Base-by-base conservation (phyloP, 2,329 filamentous ascomycete genomes). In the Colletotrichum filicis region DNA sequence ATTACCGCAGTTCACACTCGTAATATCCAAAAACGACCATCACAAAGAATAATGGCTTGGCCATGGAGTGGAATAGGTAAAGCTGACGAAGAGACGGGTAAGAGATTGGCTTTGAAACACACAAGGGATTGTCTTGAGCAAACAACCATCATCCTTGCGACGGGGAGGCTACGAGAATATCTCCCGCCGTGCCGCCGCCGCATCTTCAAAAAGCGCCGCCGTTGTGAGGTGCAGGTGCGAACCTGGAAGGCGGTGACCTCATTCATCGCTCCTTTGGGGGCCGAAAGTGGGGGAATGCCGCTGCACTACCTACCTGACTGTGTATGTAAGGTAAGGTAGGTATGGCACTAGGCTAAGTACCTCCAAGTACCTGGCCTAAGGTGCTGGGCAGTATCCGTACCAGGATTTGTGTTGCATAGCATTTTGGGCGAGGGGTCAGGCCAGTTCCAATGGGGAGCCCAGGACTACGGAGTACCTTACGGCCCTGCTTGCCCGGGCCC, bases 261-360 rank as follows among this genome's bases (percentile, higher is more conserved):
- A 73, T 73, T 73, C 56, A 67, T 57, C 26, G 59, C 42, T 35
- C n/a, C 26, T 37, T 61, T 56, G 60, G 61, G 66, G 66, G 56
- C 46, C n/a, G 22, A 61, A 66, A 57, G 67, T 66, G 71, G 71
- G 71, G 71, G 56, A 71, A 73, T 37, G 61, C 71, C 70, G 70
- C 69, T 68, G 55, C 61, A 66, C 61, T 53, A 35, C 32, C 32
- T 35, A 35, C 32, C 32, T 35, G 11, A 12, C 32, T 35, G 32
- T 35, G 32, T 35, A 35, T 5, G 32, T 35, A 35, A 37, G 49
- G 11, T 24, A 35, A 35, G 30, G 30, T 9, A 30, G 32, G 11
- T 8, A 35, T 8, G 32, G 32, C 32, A 35, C 32, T 35, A 35
- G 32, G 32, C 32, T 49, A 19, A 49, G 42, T 49, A 49, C 42